A percentile compares a stretch with the other conserved stretches of the same genome.
Conservation (phyloP, 2,329 filamentous ascomycete genomes). For the Sarocladium kiliense region DNA sequence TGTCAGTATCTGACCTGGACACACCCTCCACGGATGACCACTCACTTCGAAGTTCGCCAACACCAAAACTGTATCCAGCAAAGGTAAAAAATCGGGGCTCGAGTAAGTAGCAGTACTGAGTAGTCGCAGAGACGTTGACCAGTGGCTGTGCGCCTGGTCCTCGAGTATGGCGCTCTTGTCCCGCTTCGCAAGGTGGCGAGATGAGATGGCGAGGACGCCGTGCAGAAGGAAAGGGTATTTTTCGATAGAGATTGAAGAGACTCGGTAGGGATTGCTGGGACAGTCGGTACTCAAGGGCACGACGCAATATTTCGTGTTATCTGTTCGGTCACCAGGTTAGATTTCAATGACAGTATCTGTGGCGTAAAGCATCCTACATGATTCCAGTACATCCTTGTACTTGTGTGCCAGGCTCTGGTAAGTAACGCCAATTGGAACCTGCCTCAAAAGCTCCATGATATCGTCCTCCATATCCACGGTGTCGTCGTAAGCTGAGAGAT, state of each 20-base stretch:
- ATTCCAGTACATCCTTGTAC: neutral
- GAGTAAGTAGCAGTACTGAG: conserved; percentile 1
- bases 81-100: neutral
- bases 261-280: conserved; percentile 5
- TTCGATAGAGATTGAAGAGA: conserved; percentile 1
- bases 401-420: conserved; percentile 5
- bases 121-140: conserved; percentile 2
- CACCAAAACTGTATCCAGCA: conserved; percentile 2
- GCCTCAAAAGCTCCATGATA: neutral
- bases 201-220: conserved; percentile 2
- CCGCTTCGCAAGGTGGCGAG: conserved; percentile 2
- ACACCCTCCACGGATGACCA: too few relatives aligned
- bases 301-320: conserved; percentile 2
- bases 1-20: neutral
- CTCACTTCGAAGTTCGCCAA: conserved; percentile 6
- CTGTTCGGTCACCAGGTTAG: neutral
- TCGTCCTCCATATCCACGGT: neutral
- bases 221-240: conserved; percentile 6
- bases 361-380: neutral
- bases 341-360: neutral
- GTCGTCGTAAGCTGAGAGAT: neutral
- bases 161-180: conserved; percentile 1
- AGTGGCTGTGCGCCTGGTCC: neutral
- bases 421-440: neutral
- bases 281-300: conserved; percentile 5